Evolutionary conservation across 192 early-diverging fungal species (phyloP), one percentile per base, ranked within the genome.

Genomic region (Pilobolus umbonatus): DNA sequence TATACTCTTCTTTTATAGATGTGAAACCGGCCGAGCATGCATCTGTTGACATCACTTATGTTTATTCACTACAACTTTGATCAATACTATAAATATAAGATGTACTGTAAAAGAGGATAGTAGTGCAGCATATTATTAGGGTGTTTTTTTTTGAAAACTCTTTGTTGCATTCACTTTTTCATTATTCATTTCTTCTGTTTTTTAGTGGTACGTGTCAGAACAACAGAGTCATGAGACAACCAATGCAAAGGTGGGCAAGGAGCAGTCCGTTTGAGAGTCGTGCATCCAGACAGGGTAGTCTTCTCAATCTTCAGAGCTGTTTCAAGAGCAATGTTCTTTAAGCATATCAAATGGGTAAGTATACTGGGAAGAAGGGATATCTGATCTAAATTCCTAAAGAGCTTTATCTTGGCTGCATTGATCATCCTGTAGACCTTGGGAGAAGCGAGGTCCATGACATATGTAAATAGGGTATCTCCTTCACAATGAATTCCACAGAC

Each of bases 381-480:
- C 25, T 46, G 44, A 46, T 46, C 44, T 24, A 46, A 46, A 5
- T 11, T 21, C 25, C 25, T 46, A 24, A 46, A 48, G 25, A 48
- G 46, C 29, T 48, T 48, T 29, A 48, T 48, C 11, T 22, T 48
- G 29, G 46, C 25, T 29, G 46, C 46, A 48, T 48, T 48, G 46
- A 15, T 15, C 25, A 54, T 25, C 22, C 52, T 36, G 32, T 54
- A 54, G 32, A 54, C 21, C 52, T 54, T 54, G 52, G 52, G 52
- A 36, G 52, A 54, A 25, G 36, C 17, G 52, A 54, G 52, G 22
- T 38, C 19, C 35, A 54, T 54, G 34, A 38, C 25, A 38, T 54
- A 54, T 11, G 52, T 54, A 36, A 39, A 24, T 35, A 54, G 17
- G 39, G 36, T 54, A 14, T 54, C 32, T 24, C 52, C 52, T 54